Evolutionary conservation across 2,329 filamentous ascomycete genomes (phyloP).

Genomic region (Cephalotrichum gorgonifer): DNA sequence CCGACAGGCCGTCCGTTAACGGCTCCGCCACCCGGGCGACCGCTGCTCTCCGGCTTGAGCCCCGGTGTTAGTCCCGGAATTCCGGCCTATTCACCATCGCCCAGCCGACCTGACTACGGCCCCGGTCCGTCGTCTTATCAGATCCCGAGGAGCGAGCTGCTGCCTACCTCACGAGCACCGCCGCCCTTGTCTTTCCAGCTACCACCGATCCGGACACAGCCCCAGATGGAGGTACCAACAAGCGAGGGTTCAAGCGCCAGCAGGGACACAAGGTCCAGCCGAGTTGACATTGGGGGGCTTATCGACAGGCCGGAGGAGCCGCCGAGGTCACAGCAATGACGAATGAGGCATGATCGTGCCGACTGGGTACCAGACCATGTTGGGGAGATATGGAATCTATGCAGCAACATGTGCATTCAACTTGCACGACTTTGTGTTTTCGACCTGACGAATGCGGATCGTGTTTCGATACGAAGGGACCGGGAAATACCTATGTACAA

Average conservation of each 20-base stretch:
- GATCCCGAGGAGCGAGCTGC: conserved; percentile 41
- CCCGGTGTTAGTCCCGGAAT: conserved; percentile 30
- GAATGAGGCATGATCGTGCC: neutral
- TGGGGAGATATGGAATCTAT: neutral
- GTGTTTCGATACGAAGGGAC: neutral
- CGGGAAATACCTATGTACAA: neutral
- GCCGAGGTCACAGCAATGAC: neutral
- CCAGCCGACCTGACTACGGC: conserved; percentile 32
- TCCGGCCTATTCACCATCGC: conserved; percentile 34
- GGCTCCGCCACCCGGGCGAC: conserved; percentile 14
- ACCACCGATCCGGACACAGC: conserved; percentile 34
- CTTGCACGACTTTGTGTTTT: neutral
- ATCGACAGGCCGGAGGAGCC: conserved; percentile 43
- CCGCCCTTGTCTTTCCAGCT: conserved; percentile 21
- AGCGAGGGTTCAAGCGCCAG: neutral
- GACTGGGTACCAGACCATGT: neutral
- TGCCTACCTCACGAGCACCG: conserved; percentile 16
- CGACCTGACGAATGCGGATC: neutral
- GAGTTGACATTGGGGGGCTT: conserved; percentile 51
- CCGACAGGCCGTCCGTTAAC: conserved; percentile 16
- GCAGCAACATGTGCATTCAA: neutral
- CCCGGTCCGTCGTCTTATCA: conserved; percentile 36
- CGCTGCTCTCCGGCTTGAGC: conserved; percentile 25
- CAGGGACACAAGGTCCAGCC: conserved; percentile 10
- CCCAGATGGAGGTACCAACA: neutral